Evolutionary conservation across 1,139 yeast genomes (phyloP).

Genomic region (Geotrichum klebahnii): DNA sequence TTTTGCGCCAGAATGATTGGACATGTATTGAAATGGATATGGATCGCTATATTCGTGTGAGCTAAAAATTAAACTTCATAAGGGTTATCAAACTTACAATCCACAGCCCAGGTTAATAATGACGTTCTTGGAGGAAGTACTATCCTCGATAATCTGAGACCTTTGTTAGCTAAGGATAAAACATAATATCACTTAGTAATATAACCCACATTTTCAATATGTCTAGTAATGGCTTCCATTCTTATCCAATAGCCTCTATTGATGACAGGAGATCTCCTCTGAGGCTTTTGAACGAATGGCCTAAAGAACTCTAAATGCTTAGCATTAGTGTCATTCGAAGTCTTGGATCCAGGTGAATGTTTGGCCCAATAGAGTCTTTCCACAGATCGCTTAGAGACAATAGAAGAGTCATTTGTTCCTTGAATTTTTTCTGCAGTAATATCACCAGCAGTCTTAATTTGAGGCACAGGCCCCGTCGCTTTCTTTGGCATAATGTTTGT

Average conservation of each 20-base stretch:
- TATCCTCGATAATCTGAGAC: conserved; percentile 26
- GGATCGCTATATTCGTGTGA: conserved; percentile 29
- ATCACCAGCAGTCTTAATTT: conserved; percentile 16
- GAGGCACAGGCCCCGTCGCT: background rate
- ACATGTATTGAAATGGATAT: conserved; percentile 63
- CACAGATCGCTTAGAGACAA: conserved; percentile 77
- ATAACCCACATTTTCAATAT: conserved; percentile 47
- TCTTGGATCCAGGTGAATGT: conserved; percentile 40
- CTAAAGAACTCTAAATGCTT: conserved; percentile 52
- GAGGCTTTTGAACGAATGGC: conserved; percentile 62
- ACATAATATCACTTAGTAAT: background rate
- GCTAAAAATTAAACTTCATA: background rate
- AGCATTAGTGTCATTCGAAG: conserved; percentile 23
- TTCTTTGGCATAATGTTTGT: conserved; percentile 1
- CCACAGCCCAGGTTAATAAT: conserved; percentile 80
- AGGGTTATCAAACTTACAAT: conserved; percentile 34
- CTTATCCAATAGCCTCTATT: conserved; percentile 83
- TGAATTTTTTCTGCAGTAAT: conserved; percentile 53
- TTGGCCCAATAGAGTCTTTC: conserved; percentile 56
- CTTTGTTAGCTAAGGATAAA: conserved; percentile 24
- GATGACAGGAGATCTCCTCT: conserved; percentile 73
- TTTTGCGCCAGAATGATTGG: conserved; percentile 32
- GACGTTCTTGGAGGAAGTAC: conserved; percentile 29
- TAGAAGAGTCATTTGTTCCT: conserved; percentile 79
- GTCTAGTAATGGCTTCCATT: conserved; percentile 61